Evolutionary conservation across 2,329 filamentous ascomycete genomes (phyloP).

Genomic region (Aureobasidium sp.): DNA sequence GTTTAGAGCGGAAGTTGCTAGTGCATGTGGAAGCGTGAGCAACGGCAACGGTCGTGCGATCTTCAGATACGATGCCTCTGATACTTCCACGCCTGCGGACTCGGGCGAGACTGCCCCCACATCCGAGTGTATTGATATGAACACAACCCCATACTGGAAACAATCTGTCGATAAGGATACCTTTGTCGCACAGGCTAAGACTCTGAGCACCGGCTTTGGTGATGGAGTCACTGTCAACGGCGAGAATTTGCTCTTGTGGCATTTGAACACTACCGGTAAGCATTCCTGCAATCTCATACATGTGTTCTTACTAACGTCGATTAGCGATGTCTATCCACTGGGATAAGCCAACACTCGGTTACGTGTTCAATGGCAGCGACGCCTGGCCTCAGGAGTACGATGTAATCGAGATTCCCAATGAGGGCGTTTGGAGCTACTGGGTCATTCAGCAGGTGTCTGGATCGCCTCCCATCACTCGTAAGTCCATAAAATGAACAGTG

Average conservation of each 20-base stretch:
- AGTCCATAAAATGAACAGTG: neutral
- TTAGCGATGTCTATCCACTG: constrained; percentile 38
- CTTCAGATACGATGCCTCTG: constrained; percentile 27
- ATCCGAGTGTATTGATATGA: constrained; percentile 25
- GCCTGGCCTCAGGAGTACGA: constrained; percentile 33
- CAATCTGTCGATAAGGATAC: constrained; percentile 29
- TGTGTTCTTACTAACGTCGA: neutral
- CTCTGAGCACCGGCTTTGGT: constrained; percentile 19
- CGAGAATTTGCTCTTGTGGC: constrained; percentile 32
- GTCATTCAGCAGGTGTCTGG: constrained; percentile 34
- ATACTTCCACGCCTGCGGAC: constrained; percentile 18
- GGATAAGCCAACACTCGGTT: constrained; percentile 38
- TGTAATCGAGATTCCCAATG: constrained; percentile 33
- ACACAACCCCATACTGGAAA: constrained; percentile 25
- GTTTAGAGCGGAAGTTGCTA: constrained; percentile 35
- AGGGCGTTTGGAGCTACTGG: constrained; percentile 39
- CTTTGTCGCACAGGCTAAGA: constrained; percentile 26
- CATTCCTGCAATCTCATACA: neutral
- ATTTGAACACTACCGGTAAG: constrained; percentile 23
- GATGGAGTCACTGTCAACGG: constrained; percentile 28
- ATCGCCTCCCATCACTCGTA: constrained; percentile 8
- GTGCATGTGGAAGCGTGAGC: constrained; percentile 27
- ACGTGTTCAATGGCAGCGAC: constrained; percentile 33
- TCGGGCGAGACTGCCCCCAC: constrained; percentile 19
- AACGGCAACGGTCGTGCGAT: constrained; percentile 28